Evolutionary conservation across 2,329 filamentous ascomycete genomes (phyloP).

Genomic region (Stagonosporopsis rhizophila): DNA sequence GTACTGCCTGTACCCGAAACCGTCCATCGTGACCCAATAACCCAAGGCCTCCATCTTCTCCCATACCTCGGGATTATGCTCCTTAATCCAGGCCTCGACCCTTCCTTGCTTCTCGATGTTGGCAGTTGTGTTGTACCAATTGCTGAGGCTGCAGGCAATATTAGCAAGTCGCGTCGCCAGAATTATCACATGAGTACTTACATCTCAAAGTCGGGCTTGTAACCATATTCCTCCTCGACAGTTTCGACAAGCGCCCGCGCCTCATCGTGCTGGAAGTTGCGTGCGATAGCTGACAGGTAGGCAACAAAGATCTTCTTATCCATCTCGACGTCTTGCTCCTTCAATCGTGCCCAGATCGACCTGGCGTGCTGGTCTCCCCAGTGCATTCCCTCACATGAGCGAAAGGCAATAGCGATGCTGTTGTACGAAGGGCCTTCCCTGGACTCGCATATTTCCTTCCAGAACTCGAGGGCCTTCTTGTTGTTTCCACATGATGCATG

Average conservation of each 20-base stretch:
- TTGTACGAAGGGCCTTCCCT: constrained; percentile 86
- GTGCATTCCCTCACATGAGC: constrained; percentile 71
- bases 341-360: constrained; percentile 74
- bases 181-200: constrained; percentile 56
- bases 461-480: constrained; percentile 75
- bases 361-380: constrained; percentile 55
- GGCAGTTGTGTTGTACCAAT: constrained; percentile 76
- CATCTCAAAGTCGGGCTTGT: constrained; percentile 73
- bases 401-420: constrained; percentile 81
- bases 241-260: constrained; percentile 70
- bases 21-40: constrained; percentile 43
- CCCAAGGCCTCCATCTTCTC: constrained; percentile 65
- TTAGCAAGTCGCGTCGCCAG: constrained; percentile 19
- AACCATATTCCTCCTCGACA: constrained; percentile 71
- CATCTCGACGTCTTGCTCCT: constrained; percentile 78
- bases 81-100: constrained; percentile 77
- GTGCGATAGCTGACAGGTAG: constrained; percentile 78
- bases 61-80: constrained; percentile 74
- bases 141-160: constrained; percentile 65
- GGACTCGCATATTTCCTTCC: constrained; percentile 82
- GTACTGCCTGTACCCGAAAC: constrained; percentile 46
- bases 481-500: constrained; percentile 75
- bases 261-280: constrained; percentile 73
- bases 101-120: constrained; percentile 69
- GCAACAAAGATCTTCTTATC: constrained; percentile 75